Percentiles rank a stretch among this genome's conserved stretches.
These are phyloP conservation scores for Porphyrellus cyaneotinctus DNA, from an alignment of 768 basidiomycete species.

Conservation along the genomic window DNA sequence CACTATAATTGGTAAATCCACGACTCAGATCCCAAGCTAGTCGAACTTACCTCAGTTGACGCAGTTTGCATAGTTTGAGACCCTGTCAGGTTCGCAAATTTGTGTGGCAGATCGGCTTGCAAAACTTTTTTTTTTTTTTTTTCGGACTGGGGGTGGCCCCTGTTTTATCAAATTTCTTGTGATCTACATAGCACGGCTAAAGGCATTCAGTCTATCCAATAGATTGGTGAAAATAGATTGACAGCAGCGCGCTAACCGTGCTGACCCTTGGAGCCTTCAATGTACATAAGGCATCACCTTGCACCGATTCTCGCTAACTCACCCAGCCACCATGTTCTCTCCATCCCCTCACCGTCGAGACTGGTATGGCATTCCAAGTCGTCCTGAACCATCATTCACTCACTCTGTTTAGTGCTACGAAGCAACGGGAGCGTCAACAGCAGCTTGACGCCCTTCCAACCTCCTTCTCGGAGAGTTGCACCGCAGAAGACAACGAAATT, in stretches of 20 bases:
- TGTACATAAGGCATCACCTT: conserved; percentile 4
- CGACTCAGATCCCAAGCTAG: too few relatives aligned
- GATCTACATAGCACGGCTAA: background rate
- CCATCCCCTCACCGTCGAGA: conserved; percentile 26
- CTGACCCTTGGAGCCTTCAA: background rate
- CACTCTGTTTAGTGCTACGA: conserved; percentile 25
- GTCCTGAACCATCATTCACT: background rate
- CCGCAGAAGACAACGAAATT: conserved; percentile 34
- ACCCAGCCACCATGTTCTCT: conserved; percentile 20
- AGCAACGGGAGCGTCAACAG: conserved; percentile 31
- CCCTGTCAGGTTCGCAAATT: background rate
- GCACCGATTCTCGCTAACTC: background rate
- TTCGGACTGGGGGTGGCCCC: background rate
- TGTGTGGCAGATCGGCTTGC: background rate
- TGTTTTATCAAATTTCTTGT: background rate
- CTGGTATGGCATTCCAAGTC: conserved; percentile 21
- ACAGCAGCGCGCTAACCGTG: background rate
- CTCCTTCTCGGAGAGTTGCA: conserved; percentile 28
- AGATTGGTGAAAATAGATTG: too few relatives aligned
- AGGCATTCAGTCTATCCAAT: background rate
- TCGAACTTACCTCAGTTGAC: too few relatives aligned
- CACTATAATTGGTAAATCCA: too few relatives aligned
- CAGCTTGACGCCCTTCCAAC: conserved; percentile 29
- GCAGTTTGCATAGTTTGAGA: too few relatives aligned
- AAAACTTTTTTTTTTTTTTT: background rate